Evolutionary conservation across 2,329 filamentous ascomycete genomes (phyloP).

Genomic region (Hypoxylon sp.): DNA sequence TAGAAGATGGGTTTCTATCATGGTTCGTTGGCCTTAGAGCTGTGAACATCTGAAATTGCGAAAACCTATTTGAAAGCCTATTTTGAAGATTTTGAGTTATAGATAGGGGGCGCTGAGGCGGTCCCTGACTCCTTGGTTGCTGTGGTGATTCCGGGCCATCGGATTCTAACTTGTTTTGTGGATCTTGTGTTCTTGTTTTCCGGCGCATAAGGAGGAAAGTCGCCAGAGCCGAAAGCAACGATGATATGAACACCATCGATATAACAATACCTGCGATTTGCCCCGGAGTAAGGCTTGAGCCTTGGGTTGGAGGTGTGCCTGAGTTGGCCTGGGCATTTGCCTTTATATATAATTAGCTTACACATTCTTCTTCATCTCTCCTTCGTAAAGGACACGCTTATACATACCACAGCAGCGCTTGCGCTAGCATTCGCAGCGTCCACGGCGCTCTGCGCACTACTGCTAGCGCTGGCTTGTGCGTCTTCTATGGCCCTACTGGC

Average conservation of each 20-base stretch:
- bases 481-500: slow-evolving; percentile 30
- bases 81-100: slow-evolving; percentile 3
- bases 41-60: slow-evolving; percentile 15
- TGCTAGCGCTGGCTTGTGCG: slow-evolving; percentile 28
- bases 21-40: background rate
- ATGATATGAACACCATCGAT: slow-evolving; percentile 26
- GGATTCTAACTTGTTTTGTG: slow-evolving; percentile 6
- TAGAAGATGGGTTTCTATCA: background rate
- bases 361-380: background rate
- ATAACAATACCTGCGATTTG: slow-evolving; percentile 37
- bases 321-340: slow-evolving; percentile 28
- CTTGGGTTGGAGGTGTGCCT: background rate
- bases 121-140: slow-evolving; percentile 3
- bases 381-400: background rate
- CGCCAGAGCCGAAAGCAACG: slow-evolving; percentile 33
- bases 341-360: background rate
- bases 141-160: slow-evolving; percentile 13
- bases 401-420: slow-evolving; percentile 32
- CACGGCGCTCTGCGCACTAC: slow-evolving; percentile 30
- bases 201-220: slow-evolving; percentile 42
- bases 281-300: slow-evolving; percentile 33
- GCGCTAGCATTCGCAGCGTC: slow-evolving; percentile 27
- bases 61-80: slow-evolving; percentile 9
- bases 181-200: slow-evolving; percentile 7
- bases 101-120: background rate